Base-by-base conservation (phyloP, 1,284 basidiomycete species). In the Vanrija sp. region DNA sequence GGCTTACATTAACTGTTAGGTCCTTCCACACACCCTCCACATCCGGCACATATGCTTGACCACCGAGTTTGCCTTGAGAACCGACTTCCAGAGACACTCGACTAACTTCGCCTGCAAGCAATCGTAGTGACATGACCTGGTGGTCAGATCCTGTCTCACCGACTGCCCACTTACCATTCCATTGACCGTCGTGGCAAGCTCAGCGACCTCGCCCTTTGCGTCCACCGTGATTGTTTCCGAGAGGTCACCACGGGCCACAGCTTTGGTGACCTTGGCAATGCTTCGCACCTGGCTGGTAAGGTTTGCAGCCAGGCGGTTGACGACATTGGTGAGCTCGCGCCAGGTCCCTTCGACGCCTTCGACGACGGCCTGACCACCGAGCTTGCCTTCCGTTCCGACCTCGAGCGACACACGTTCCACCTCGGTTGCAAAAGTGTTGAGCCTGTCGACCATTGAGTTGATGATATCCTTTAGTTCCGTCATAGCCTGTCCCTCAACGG, bases 181-280 rank as follows among this genome's bases (percentile, higher is more conserved):
- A 72, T 98, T 98, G 74, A 99, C 93, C 38, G 93, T 98, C 60
- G 94, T 92, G 80, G 98, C 98, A 70, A 98, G 80, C 76, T 98
- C 95, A 51, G 97, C 81, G 53, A 98, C 97, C 77, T 98, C 96
- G 40, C 96, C 95, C 43, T 88, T 86, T 1, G 95, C 95, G 69
- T 96, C 89, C 66, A 99, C 94, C 54, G 95, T 91, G 65, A 98
- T 98, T 71, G 96, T 93, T 71, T 95, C 91, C 38, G 87, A 89
- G 62, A 98, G 80, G 78, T 99, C 96, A 47, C 96, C 96, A 58
- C 88, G 80, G 0, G 96, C 94, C 69, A 99, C 94, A 10, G 96
- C 96, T 72, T 93, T 98, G n/a, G 95, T 98, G 69, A 95, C 91
- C 70, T 86, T 85, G 26, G 95, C 92, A 70, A 98, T 98, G 65